Evolutionary conservation across 495 filamentous ascomycete genomes (phyloP).

Genomic region (Pseudevernia furfuracea): DNA sequence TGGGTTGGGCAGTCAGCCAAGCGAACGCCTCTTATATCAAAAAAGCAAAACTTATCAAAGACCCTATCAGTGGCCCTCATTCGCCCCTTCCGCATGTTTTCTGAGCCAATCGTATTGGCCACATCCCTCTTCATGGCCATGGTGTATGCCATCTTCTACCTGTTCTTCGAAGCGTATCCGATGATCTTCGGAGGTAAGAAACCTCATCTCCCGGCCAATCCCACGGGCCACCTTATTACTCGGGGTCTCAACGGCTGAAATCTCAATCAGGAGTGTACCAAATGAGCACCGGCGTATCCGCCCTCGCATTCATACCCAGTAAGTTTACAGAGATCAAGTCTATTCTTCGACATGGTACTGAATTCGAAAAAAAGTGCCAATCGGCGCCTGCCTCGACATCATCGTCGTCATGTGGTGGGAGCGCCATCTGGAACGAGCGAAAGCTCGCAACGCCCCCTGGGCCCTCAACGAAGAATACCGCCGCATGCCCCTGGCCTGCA

Average conservation of each 20-base stretch:
- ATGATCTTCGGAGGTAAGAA: constrained; percentile 42
- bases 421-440: constrained; percentile 32
- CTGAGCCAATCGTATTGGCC: constrained; percentile 49
- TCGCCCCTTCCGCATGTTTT: constrained; percentile 48
- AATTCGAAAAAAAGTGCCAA: constrained; percentile 25
- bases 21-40: background rate
- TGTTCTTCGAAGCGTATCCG: constrained; percentile 51
- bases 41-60: background rate
- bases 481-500: constrained; percentile 36
- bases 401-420: constrained; percentile 37
- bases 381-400: constrained; percentile 32
- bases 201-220: background rate
- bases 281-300: constrained; percentile 34
- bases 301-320: constrained; percentile 36
- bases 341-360: background rate
- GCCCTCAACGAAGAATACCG: constrained; percentile 37
- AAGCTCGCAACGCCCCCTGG: constrained; percentile 35
- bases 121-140: constrained; percentile 50
- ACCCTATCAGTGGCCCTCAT: constrained; percentile 31
- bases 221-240: background rate
- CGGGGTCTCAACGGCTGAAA: background rate
- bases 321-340: constrained; percentile 16
- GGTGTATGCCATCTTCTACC: constrained; percentile 56
- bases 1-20: background rate
- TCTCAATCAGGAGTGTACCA: constrained; percentile 29